Conservation (phyloP, 805 yeast genomes). For the Maudiozyma serrabonitensis region DNA sequence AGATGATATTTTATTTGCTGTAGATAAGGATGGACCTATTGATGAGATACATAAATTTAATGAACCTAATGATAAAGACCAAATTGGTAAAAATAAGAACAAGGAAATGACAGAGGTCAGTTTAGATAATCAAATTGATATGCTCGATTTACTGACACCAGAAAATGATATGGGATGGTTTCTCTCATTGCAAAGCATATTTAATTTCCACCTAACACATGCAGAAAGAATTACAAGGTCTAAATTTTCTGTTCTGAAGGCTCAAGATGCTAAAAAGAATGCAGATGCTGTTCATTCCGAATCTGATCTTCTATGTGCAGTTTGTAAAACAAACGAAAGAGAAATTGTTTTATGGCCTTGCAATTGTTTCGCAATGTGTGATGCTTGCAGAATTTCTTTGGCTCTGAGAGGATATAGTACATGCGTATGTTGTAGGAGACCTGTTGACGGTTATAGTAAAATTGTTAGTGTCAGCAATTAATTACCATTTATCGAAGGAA, state of each 20-base stretch:
- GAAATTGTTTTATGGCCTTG: constrained; percentile 88
- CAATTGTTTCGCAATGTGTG: constrained; percentile 80
- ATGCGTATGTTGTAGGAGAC: constrained; percentile 78
- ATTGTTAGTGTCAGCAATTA: constrained; percentile 11
- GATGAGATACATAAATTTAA: not conserved
- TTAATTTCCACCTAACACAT: not conserved
- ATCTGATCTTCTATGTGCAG: constrained; percentile 49
- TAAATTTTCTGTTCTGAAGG: not conserved
- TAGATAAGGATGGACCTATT: not conserved
- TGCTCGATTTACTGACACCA: not conserved
- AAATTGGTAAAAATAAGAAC: not conserved
- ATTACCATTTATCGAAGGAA: not conserved
- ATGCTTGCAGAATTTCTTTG: constrained; percentile 65
- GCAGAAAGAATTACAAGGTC: constrained; percentile 4
- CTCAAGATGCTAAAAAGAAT: not conserved
- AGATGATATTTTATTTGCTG: not conserved
- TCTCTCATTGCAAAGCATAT: not conserved
- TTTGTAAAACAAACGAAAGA: constrained; percentile 67
- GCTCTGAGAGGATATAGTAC: constrained; percentile 64
- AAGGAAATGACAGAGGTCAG: not conserved
- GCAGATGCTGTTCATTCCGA: not conserved
- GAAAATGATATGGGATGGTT: constrained; percentile 2
- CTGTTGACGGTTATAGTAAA: constrained; percentile 47
- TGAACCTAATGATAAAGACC: not conserved
- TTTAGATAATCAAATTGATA: not conserved